These are phyloP conservation scores for Cyclotella choctawhatcheeana DNA, from an alignment of 108 stramenopile genomes.

Conservation along the genomic window DNA sequence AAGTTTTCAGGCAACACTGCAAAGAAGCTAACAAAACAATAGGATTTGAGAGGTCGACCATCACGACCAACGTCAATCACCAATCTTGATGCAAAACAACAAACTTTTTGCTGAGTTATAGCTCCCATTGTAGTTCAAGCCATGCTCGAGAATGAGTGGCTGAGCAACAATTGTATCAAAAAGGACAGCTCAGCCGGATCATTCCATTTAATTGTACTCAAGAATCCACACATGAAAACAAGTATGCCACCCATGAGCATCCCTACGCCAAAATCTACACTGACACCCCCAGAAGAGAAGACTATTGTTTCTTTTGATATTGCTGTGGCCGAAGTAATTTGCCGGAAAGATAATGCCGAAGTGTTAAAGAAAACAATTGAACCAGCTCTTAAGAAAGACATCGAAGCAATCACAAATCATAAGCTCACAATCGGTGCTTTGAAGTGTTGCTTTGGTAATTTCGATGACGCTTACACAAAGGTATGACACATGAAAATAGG, in stretches of 20 bases:
- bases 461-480: neutral
- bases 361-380: neutral
- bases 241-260: neutral
- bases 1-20: too few relatives aligned
- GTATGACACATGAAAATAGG: too few relatives aligned
- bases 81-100: neutral
- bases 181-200: neutral
- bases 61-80: neutral
- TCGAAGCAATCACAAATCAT: neutral
- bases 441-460: neutral
- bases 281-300: neutral
- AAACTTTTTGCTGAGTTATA: neutral
- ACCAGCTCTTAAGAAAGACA: neutral
- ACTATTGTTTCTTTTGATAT: neutral
- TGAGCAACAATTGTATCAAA: neutral
- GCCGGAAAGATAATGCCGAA: neutral
- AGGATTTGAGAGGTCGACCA: too few relatives aligned
- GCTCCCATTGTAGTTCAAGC: neutral
- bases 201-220: neutral
- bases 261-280: neutral
- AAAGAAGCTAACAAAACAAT: too few relatives aligned
- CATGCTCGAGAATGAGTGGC: neutral
- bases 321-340: neutral
- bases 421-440: neutral
- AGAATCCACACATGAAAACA: neutral